Conservation (phyloP, 345 rosid species). For the Pugionium cornutum region DNA sequence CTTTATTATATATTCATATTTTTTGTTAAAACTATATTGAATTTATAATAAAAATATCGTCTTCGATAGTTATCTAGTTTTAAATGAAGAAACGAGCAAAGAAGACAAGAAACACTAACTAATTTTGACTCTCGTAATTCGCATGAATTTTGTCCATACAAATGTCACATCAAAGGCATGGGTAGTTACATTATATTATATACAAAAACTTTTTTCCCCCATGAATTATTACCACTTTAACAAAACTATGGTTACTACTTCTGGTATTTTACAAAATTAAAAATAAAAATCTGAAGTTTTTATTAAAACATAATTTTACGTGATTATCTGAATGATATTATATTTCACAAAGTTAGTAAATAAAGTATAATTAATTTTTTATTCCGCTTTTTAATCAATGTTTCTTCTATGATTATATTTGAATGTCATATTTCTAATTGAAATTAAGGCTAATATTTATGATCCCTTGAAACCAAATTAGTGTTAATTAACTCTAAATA, state of each 20-base stretch:
- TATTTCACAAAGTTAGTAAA: not conserved
- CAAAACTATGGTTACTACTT: slow-evolving; percentile 32
- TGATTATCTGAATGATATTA: not conserved
- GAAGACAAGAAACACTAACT: slow-evolving; percentile 35
- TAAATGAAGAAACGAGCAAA: slow-evolving; percentile 8
- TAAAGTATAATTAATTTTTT: not conserved
- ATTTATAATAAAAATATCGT: no score
- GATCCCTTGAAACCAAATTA: no score
- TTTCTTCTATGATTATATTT: no score
- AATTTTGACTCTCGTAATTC: slow-evolving; percentile 36
- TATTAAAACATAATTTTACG: not conserved
- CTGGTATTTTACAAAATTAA: slow-evolving; percentile 22
- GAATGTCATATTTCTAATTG: no score
- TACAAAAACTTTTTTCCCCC: not conserved
- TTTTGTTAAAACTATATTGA: no score
- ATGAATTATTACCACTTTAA: slow-evolving; percentile 23
- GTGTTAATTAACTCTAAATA: no score
- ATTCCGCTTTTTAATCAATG: not conserved
- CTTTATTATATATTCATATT: no score
- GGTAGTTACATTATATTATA: not conserved
- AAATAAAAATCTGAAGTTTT: not conserved
- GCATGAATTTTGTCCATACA: slow-evolving; percentile 39
- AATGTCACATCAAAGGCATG: slow-evolving; percentile 30
- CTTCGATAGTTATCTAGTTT: not conserved
- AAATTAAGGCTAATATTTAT: no score